Base-by-base conservation (phyloP, 2,329 filamentous ascomycete genomes). In the Nemania sp. region DNA sequence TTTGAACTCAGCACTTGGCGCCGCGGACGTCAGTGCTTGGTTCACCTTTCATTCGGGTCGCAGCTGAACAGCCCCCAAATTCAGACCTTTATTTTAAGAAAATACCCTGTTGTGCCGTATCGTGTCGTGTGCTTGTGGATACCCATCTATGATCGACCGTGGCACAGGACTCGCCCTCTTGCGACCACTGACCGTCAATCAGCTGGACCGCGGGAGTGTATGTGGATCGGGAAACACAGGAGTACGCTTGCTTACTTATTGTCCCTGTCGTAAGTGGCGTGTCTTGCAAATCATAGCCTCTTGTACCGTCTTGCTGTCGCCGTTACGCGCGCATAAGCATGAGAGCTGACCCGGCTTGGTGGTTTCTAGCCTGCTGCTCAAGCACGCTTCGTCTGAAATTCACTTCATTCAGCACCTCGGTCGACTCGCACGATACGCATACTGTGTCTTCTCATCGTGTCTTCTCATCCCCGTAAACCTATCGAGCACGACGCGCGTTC, bases 291-390 rank as follows among this genome's bases (percentile, higher is more conserved):
- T 20, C 32, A 15, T 34, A 37, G 48, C 18, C 42, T 57, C 34
- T 54, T 49, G 18, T 47, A 42, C 17, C 25, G 40, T 42, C n/a
- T 29, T 21, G 12, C 34, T n/a, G 40, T 56, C 50, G 50, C 53
- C 48, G 13, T 51, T 50, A 50, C 37, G 55, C 25, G 46, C 51
- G 54, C 51, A 59, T 54, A n/a, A 52, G 54, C 51, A 59, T 54
- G 17, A 52, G 42, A 42, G 46, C 68, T 70, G 61, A 71, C 46
- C 62, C 57, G 32, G 51, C 50, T 45, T 49, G 40, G 21, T 52
- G 20, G 43, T 59, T 34, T 59, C 60, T 56, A 68, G 68, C 54
- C 53, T 54, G 54, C 34, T 51, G 21, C 52, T 53, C 48, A 55
- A 69, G 64, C 57, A 55, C 65, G 51, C 55, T 47, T 46, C 53